These are phyloP conservation scores for Furcasterigmium sp. DNA, from an alignment of 2,329 filamentous ascomycete species.

Conservation along the genomic window DNA sequence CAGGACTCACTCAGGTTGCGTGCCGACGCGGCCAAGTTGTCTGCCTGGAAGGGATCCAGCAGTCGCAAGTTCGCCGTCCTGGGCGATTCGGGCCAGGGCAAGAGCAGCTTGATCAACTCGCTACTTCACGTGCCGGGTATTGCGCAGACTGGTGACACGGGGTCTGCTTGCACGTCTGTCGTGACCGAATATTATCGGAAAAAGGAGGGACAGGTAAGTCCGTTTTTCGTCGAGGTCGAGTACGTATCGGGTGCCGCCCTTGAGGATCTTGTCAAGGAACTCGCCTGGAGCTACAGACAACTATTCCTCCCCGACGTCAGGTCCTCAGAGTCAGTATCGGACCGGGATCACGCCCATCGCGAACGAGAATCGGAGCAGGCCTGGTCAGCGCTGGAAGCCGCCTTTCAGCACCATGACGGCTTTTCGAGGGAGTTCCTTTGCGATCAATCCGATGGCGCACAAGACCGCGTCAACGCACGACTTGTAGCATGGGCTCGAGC, in stretches of 20 bases:
- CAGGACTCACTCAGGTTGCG: neutral
- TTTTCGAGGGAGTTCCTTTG: slow-evolving; percentile 16
- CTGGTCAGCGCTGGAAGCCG: slow-evolving; percentile 29
- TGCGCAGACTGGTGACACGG: slow-evolving; percentile 16
- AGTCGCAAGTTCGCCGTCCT: neutral
- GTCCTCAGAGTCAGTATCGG: slow-evolving; percentile 15
- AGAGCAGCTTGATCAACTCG: neutral
- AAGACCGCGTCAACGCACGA: slow-evolving; percentile 16
- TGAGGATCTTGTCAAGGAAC: slow-evolving; percentile 19
- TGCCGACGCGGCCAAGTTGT: neutral
- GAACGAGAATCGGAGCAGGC: slow-evolving; percentile 30
- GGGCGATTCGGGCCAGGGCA: neutral
- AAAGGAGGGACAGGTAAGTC: slow-evolving; percentile 13
- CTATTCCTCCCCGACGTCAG: slow-evolving; percentile 16
- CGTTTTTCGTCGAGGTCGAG: slow-evolving; percentile 26
- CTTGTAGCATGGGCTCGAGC: slow-evolving; percentile 21
- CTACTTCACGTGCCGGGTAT: neutral
- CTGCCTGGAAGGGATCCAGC: neutral
- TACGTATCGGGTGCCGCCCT: slow-evolving; percentile 21
- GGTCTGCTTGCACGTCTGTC: slow-evolving; percentile 26
- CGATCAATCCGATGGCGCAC: slow-evolving; percentile 20
- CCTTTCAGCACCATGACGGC: slow-evolving; percentile 21
- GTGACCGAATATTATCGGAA: slow-evolving; percentile 27
- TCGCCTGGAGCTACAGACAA: slow-evolving; percentile 24
- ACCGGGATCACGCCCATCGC: slow-evolving; percentile 18